Evolutionary conservation across 2,329 filamentous ascomycete genomes (phyloP).

Genomic region (Arthrobotrys sphaeroides): DNA sequence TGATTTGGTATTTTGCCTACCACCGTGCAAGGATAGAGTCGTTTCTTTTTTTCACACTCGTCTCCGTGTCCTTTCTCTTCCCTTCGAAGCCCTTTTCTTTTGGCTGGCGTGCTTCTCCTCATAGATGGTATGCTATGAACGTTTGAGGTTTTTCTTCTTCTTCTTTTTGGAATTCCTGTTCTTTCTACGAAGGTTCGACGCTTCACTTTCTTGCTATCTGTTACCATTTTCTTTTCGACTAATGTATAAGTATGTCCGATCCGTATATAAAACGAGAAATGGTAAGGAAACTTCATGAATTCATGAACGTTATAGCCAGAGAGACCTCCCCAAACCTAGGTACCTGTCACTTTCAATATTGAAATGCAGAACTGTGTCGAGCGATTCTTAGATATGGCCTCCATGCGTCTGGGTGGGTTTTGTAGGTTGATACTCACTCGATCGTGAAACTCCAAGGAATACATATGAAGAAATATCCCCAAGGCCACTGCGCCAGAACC

Average conservation of each 20-base stretch:
- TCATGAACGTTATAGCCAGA: background rate
- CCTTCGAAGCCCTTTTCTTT: background rate
- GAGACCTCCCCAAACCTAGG: background rate
- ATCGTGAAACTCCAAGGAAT: too few relatives aligned
- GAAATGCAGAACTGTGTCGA: too few relatives aligned
- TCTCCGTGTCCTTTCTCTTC: conserved; percentile 21
- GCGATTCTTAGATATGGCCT: too few relatives aligned
- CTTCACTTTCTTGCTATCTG: conserved; percentile 14
- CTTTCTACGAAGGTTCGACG: conserved; percentile 1
- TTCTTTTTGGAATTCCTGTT: background rate
- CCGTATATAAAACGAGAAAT: conserved; percentile 33
- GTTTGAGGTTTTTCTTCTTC: background rate
- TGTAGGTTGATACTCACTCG: too few relatives aligned
- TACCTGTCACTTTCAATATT: too few relatives aligned
- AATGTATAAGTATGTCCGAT: conserved; percentile 52
- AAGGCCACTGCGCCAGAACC: too few relatives aligned
- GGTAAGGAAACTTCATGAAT: background rate
- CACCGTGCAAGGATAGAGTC: conserved; percentile 31
- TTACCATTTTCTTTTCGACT: conserved; percentile 31
- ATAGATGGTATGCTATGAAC: conserved; percentile 14
- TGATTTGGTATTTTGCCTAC: conserved; percentile 8
- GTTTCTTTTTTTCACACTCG: conserved; percentile 16
- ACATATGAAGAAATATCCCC: too few relatives aligned
- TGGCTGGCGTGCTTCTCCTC: background rate
- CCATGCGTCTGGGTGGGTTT: too few relatives aligned